Evolutionary conservation across 495 filamentous ascomycete species (phyloP).

Genomic region (Venustampulla echinocandica): DNA sequence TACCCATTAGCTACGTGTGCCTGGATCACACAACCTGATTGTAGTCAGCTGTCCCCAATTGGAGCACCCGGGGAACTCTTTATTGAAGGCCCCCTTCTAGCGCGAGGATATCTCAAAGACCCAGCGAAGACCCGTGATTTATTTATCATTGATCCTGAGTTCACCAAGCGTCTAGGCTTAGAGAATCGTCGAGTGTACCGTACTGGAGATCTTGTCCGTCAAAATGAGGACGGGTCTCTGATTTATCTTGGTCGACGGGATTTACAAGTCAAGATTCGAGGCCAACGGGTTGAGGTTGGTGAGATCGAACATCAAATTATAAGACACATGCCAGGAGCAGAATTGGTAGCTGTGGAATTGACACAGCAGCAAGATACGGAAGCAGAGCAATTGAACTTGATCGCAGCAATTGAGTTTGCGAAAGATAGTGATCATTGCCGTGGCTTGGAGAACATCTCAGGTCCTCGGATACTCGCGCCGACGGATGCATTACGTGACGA

Average conservation of each 20-base stretch:
- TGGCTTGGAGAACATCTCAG: not conserved
- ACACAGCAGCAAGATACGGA: not conserved
- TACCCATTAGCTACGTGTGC: slow-evolving; percentile 24
- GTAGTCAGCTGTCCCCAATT: slow-evolving; percentile 43
- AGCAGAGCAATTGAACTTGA: not conserved
- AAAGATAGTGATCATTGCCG: not conserved
- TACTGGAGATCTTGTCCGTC: slow-evolving; percentile 21
- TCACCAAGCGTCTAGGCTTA: slow-evolving; percentile 4
- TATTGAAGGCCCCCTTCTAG: slow-evolving; percentile 51
- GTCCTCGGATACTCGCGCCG: not conserved
- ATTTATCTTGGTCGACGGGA: slow-evolving; percentile 24
- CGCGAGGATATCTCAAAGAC: slow-evolving; percentile 38
- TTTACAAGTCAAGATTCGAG: slow-evolving; percentile 26
- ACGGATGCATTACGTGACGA: not conserved
- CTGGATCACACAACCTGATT: slow-evolving; percentile 54
- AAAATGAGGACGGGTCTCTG: slow-evolving; percentile 34
- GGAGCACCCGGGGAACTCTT: slow-evolving; percentile 53
- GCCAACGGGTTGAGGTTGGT: slow-evolving; percentile 27
- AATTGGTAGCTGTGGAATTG: not conserved
- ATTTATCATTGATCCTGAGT: slow-evolving; percentile 23
- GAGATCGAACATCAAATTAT: slow-evolving; percentile 42
- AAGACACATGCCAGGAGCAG: slow-evolving; percentile 24
- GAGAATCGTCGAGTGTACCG: slow-evolving; percentile 43
- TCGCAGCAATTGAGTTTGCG: not conserved
- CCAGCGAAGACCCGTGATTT: slow-evolving; percentile 7